phyloP scores from a whole-genome alignment of 495 filamentous ascomycete species.

The Penicillium verhagenii region DNA sequence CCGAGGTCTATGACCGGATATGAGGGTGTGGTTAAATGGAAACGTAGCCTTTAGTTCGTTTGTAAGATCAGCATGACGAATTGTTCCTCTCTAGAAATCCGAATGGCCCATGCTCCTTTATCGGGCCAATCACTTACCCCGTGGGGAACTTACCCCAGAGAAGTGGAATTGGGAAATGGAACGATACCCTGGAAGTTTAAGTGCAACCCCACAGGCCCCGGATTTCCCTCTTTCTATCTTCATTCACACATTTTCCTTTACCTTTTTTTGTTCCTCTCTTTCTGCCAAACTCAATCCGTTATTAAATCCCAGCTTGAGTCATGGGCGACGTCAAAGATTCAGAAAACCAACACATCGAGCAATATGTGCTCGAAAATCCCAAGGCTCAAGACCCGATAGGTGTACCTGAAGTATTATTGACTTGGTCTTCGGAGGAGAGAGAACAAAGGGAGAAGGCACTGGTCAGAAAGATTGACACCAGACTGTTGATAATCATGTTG shows the following conservation, averaged over 20 bases:
- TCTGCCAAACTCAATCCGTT: too few species aligned
- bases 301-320: background rate
- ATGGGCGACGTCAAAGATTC: background rate
- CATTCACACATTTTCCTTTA: too few species aligned
- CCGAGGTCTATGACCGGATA: too few species aligned
- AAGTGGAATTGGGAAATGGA: background rate
- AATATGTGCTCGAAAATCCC: background rate
- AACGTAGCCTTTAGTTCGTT: background rate
- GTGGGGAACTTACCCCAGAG: background rate
- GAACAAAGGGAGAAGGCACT: constrained; percentile 11
- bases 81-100: background rate
- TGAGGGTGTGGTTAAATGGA: too few species aligned
- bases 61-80: background rate
- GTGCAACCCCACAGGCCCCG: background rate
- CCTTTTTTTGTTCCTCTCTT: background rate
- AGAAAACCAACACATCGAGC: background rate
- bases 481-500: constrained; percentile 16
- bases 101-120: background rate
- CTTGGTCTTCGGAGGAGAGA: constrained; percentile 8
- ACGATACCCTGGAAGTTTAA: background rate
- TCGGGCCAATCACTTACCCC: background rate
- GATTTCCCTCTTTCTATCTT: background rate
- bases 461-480: constrained; percentile 12
- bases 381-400: background rate
- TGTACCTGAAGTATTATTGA: background rate